Conservation (phyloP, 2,329 filamentous ascomycete species). For the Sordariomycetes sp. region DNA sequence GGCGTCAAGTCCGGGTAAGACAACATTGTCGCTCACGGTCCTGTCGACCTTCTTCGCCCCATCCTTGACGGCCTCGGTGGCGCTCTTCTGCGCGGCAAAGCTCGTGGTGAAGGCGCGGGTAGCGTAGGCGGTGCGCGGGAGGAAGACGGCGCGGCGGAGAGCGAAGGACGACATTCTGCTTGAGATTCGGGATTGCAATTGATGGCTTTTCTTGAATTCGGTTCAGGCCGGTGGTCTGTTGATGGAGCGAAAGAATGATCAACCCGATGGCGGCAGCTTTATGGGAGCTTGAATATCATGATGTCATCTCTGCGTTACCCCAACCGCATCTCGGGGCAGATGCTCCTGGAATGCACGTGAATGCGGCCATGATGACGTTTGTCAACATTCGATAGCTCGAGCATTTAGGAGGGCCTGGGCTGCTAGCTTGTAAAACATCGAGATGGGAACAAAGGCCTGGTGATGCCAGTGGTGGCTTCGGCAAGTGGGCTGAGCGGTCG, state of each 20-base stretch:
- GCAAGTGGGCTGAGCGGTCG: too few relatives aligned
- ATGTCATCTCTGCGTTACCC: slow-evolving; percentile 3
- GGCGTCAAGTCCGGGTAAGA: slow-evolving; percentile 48
- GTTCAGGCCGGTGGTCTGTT: neutral
- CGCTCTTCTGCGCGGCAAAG: slow-evolving; percentile 33
- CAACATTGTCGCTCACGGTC: slow-evolving; percentile 48
- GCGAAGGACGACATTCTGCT: slow-evolving; percentile 5
- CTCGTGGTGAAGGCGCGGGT: slow-evolving; percentile 43
- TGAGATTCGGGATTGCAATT: neutral
- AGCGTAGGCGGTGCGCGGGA: slow-evolving; percentile 27
- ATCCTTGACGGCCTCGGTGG: slow-evolving; percentile 49
- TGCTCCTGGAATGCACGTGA: too few relatives aligned
- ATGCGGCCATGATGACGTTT: too few relatives aligned
- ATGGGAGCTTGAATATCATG: neutral
- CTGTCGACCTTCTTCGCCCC: slow-evolving; percentile 50
- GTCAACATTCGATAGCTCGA: too few relatives aligned
- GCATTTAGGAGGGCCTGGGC: too few relatives aligned
- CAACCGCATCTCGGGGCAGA: neutral
- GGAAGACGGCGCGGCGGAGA: slow-evolving; percentile 30
- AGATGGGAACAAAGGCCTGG: too few relatives aligned
- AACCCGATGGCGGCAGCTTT: neutral
- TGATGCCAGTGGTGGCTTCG: too few relatives aligned
- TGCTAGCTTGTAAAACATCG: too few relatives aligned
- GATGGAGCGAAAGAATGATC: neutral
- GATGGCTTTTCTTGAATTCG: neutral